Base-by-base conservation (phyloP, 164 flowering plant genomes). In the Piper longum region DNA sequence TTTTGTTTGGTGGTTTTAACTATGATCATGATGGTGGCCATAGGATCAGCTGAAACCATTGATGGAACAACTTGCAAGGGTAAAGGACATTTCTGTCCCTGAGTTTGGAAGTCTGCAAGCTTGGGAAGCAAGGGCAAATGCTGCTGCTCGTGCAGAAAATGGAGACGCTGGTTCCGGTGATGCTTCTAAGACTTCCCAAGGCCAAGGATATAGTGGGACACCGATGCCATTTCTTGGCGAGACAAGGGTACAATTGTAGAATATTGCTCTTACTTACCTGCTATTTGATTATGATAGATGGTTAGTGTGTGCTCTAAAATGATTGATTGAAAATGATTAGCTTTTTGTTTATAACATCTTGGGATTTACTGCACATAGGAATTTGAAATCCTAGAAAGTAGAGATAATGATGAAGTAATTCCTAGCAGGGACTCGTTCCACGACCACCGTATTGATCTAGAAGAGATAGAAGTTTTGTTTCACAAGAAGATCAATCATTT, bases 211-310 rank as follows among this genome's bases (percentile, higher is more conserved):
- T 78, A 81, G 83, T 67, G 95, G 84, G 71, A 81, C 95, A 62
- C 83, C 89, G 63, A 79, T 91, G 95, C 91, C 96, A 44, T 85
- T 77, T 75, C 76, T 84, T 70, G 99, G 95, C 56, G 96, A 91
- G 57, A 79, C 96, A n/a, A 91, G 80, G 87, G 97, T 93, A 48
- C 14, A 14, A 12, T 1, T 48, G 12, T 9, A 48, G 3, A 48
- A 2, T 48, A 48, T 12, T 9, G 7, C 14, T 2, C 9, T 48
- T 9, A 48, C 14, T 5, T 8, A 48, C 14, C 3, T 9, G 7
- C 52, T 9, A 2, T 5, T 9, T 26, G 1, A 26, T 26, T 26
- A 26, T 26, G 36, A 26, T 26, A 26, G 0, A 9, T 12, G 52
- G 52, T 9, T 48, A 5, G 12, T 48, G 14, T 48, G 14, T 9